These are phyloP conservation scores for Aspergillus glaucus DNA, from an alignment of 2,329 filamentous ascomycete genomes.

Conservation along the genomic window DNA sequence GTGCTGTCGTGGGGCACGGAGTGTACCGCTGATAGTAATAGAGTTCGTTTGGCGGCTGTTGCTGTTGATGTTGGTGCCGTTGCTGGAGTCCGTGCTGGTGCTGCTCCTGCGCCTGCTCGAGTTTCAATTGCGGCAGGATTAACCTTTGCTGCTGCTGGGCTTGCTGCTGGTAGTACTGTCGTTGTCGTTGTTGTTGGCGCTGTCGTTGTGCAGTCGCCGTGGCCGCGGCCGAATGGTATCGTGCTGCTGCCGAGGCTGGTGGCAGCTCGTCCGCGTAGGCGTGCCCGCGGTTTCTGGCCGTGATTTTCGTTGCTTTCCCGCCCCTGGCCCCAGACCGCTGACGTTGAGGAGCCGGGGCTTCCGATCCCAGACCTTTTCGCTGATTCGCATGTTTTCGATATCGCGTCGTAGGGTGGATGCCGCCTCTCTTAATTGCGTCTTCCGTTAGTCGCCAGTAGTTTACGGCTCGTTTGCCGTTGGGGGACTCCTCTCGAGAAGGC, in stretches of 20 bases:
- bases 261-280: conserved; percentile 16
- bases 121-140: too few relatives aligned
- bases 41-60: background rate
- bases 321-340: conserved; percentile 38
- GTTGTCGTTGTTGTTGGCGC: background rate
- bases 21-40: conserved; percentile 8
- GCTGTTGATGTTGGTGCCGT: conserved; percentile 6
- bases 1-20: conserved; percentile 8
- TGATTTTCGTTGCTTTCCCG: conserved; percentile 33
- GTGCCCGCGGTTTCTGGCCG: conserved; percentile 24
- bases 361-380: conserved; percentile 33
- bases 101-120: background rate
- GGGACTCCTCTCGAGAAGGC: conserved; percentile 51
- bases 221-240: background rate
- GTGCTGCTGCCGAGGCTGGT: background rate
- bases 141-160: too few relatives aligned
- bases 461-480: conserved; percentile 48
- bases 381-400: conserved; percentile 53
- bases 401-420: conserved; percentile 72
- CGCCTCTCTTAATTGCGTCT: conserved; percentile 60
- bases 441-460: conserved; percentile 74
- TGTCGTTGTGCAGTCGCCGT: conserved; percentile 1
- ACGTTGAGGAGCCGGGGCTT: conserved; percentile 34
- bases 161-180: too few relatives aligned
- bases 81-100: background rate